phyloP scores from a whole-genome alignment of 805 yeast genomes.

The Candida patagonica region DNA sequence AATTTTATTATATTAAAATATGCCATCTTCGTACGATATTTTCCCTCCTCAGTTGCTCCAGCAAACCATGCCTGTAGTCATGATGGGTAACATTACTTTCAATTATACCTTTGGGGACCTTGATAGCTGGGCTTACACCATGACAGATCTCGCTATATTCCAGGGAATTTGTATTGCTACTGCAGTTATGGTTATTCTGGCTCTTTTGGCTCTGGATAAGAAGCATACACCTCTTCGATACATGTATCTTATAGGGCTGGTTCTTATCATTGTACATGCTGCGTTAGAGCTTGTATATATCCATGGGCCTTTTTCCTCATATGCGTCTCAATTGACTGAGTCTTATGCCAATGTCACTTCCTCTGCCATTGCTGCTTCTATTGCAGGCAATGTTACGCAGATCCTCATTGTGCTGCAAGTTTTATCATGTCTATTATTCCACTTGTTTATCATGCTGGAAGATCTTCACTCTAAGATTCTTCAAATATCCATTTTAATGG shows the following conservation, averaged over 20 bases:
- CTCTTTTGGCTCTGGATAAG: conserved; percentile 39
- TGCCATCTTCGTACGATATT: conserved; percentile 3
- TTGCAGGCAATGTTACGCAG: conserved; percentile 54
- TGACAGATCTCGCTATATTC: conserved; percentile 29
- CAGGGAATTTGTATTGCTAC: conserved; percentile 55
- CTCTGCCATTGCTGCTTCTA: conserved; percentile 38
- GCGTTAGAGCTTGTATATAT: conserved; percentile 48
- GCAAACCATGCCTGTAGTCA: conserved; percentile 3
- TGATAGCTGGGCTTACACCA: conserved; percentile 3
- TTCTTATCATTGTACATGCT: conserved; percentile 50
- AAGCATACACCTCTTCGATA: conserved; percentile 61
- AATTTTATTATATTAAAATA: too few species aligned
- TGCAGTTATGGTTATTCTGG: conserved; percentile 32
- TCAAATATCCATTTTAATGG: conserved; percentile 42
- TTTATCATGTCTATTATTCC: conserved; percentile 60
- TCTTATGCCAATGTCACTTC: conserved; percentile 33
- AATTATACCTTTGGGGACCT: conserved; percentile 8
- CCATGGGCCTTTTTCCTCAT: conserved; percentile 41
- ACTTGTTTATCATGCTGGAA: conserved; percentile 57
- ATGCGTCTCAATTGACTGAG: conserved; percentile 40
- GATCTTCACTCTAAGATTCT: conserved; percentile 12
- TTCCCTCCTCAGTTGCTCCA: conserved; percentile 4
- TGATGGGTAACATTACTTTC: too few species aligned
- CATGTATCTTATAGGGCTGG: conserved; percentile 56
- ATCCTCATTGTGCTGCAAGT: conserved; percentile 51